Evolutionary conservation across 2,329 filamentous ascomycete species (phyloP).

Genomic region (Talaromyces rugulosus): DNA sequence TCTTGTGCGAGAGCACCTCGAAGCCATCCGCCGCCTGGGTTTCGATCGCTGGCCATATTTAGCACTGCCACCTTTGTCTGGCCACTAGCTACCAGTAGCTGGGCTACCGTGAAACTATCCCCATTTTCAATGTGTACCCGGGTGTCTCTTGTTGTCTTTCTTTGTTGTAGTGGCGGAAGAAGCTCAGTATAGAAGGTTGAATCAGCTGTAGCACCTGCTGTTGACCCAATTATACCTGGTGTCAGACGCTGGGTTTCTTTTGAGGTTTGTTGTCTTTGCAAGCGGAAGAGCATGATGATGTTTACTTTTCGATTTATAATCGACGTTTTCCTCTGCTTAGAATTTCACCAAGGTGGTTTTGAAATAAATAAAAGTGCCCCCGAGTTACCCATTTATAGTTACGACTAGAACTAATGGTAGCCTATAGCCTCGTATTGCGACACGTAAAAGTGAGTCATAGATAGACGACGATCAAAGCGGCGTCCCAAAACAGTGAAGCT

Average conservation of each 20-base stretch:
- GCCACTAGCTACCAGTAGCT: neutral
- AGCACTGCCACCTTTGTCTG: neutral
- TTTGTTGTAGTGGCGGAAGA: neutral
- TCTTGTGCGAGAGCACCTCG: conserved; percentile 59
- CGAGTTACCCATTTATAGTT: too few species aligned
- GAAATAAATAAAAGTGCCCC: too few species aligned
- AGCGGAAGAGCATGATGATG: neutral
- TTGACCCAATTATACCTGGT: neutral
- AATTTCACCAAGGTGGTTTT: too few species aligned
- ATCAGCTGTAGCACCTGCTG: neutral
- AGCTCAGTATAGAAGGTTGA: neutral
- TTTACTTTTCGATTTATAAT: neutral
- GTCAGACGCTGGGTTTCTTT: neutral
- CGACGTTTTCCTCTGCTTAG: too few species aligned
- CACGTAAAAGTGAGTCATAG: neutral
- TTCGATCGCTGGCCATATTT: conserved; percentile 43
- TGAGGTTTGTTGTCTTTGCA: neutral
- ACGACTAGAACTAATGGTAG: too few species aligned
- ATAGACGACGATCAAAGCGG: neutral
- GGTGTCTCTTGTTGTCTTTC: neutral
- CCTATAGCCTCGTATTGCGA: neutral
- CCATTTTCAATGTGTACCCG: neutral
- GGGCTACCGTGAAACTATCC: neutral
- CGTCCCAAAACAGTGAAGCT: neutral
- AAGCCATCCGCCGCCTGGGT: conserved; percentile 58